Conservation (phyloP, 2,329 filamentous ascomycete species). For the Grosmannia penicillata region DNA sequence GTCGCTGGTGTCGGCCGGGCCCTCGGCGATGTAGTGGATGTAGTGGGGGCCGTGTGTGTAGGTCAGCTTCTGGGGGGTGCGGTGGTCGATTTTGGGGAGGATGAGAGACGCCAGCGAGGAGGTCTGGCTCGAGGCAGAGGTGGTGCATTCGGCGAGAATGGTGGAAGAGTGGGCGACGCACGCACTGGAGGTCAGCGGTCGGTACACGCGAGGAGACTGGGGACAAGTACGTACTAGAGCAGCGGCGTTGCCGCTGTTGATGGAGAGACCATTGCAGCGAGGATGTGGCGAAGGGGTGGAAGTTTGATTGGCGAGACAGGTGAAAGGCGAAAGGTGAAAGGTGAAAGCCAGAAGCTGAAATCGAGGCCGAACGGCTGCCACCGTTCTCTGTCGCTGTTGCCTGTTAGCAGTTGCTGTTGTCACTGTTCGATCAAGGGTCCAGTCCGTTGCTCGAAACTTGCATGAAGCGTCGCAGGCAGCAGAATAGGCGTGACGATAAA, state of each 20-base stretch:
- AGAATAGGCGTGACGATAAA: too few relatives aligned
- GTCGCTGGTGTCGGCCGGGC: constrained; percentile 48
- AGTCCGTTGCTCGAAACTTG: too few relatives aligned
- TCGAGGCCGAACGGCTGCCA: too few relatives aligned
- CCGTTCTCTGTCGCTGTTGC: too few relatives aligned
- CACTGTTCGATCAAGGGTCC: too few relatives aligned
- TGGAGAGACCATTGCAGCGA: constrained; percentile 3
- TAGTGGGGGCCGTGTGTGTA: constrained; percentile 85
- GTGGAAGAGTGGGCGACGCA: constrained; percentile 91
- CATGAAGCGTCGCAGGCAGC: too few relatives aligned
- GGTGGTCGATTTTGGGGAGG: constrained; percentile 85
- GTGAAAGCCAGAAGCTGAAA: too few relatives aligned
- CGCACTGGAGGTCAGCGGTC: constrained; percentile 37
- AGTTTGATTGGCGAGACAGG: too few relatives aligned
- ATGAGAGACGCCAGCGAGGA: constrained; percentile 84
- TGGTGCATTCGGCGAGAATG: constrained; percentile 85
- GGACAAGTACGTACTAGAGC: constrained; percentile 11
- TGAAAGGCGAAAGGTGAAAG: too few relatives aligned
- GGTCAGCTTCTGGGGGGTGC: constrained; percentile 70
- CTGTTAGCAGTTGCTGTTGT: too few relatives aligned
- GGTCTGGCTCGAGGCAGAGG: constrained; percentile 67
- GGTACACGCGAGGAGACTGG: constrained; percentile 1
- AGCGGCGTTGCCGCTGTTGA: constrained; percentile 5
- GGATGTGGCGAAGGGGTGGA: too few relatives aligned
- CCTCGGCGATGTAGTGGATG: constrained; percentile 90